These are phyloP conservation scores for Chondrus crispus DNA, from an alignment of 23 red algal species.

Conservation along the genomic window DNA sequence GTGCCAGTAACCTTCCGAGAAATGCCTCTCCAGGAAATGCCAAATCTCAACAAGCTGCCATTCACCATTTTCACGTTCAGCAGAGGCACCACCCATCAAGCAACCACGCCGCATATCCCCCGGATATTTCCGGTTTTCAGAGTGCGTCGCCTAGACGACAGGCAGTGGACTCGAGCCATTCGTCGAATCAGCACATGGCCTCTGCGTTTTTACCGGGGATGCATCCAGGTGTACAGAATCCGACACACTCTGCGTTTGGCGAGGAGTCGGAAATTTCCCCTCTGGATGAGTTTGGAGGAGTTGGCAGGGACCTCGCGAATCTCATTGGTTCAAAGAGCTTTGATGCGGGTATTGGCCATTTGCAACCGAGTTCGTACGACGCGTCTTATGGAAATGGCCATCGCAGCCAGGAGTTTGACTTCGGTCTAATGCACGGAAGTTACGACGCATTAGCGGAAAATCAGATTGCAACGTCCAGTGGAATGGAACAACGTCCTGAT, in stretches of 20 bases:
- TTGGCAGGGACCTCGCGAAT: no score
- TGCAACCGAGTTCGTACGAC: neutral
- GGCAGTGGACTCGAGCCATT: neutral
- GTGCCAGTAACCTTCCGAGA: slow-evolving; percentile 26
- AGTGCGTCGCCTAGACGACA: neutral
- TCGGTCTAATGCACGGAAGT: neutral
- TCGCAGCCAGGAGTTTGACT: neutral
- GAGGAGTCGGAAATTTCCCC: neutral
- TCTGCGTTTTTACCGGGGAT: neutral
- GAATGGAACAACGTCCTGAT: neutral
- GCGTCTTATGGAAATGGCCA: neutral
- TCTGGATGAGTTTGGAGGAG: no score
- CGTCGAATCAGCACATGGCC: neutral
- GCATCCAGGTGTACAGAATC: neutral
- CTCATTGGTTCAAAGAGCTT: no score
- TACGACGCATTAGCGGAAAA: neutral
- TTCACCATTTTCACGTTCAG: neutral
- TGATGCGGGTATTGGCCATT: no score
- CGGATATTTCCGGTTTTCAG: neutral
- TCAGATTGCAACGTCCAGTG: neutral
- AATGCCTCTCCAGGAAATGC: neutral
- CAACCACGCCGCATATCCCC: neutral
- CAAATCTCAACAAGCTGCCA: neutral
- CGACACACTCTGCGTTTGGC: neutral
- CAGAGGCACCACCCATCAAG: no score